Evolutionary conservation across 768 basidiomycete species (phyloP).

Genomic region (Strobilomyces confusus): DNA sequence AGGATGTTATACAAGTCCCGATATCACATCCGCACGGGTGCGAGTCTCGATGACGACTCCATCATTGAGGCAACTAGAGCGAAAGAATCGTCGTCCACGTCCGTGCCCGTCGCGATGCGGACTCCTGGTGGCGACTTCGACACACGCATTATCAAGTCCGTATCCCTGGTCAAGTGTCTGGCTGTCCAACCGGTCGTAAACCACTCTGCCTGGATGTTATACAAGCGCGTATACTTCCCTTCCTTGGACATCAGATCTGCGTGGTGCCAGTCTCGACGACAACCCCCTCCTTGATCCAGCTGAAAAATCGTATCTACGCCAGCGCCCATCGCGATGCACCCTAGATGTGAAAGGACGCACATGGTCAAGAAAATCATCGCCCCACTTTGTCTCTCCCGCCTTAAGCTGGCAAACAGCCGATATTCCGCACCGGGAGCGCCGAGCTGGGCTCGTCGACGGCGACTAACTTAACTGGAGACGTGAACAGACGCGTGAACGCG

Average conservation of each 20-base stretch:
- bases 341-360: conserved; percentile 25
- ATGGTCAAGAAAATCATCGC: conserved; percentile 41
- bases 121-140: too few species aligned
- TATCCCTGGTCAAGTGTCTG: too few species aligned
- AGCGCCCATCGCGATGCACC: too few species aligned
- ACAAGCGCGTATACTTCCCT: conserved; percentile 33
- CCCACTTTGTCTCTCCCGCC: conserved; percentile 26
- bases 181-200: too few species aligned
- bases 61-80: too few species aligned
- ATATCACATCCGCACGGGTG: too few species aligned
- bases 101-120: too few species aligned
- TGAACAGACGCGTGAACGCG: conserved; percentile 38
- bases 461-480: conserved; percentile 28
- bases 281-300: conserved; percentile 32
- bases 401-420: conserved; percentile 28
- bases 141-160: too few species aligned
- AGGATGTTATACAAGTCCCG: too few species aligned
- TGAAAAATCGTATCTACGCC: conserved; percentile 5
- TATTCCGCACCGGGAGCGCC: conserved; percentile 35
- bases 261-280: conserved; percentile 34
- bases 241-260: conserved; percentile 22
- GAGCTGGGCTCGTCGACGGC: conserved; percentile 38
- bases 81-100: too few species aligned
- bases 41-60: too few species aligned
- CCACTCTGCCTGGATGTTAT: conserved; percentile 29